These are phyloP conservation scores for Trichosporon ovoides DNA, from an alignment of 1,284 basidiomycete species.

Conservation along the genomic window DNA sequence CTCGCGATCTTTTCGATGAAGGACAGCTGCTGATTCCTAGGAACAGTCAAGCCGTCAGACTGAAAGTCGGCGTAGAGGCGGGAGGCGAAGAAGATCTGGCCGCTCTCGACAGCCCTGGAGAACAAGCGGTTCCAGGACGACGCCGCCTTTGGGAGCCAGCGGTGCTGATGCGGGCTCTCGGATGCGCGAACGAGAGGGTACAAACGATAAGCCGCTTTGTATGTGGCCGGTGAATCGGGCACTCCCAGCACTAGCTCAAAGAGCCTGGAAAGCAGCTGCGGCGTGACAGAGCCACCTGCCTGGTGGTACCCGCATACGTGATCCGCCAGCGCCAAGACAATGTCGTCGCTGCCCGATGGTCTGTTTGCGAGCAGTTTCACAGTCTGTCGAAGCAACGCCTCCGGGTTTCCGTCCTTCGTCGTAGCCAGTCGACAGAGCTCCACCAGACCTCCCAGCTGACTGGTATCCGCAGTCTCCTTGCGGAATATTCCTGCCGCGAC, in stretches of 20 bases:
- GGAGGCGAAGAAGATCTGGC: conserved; percentile 36
- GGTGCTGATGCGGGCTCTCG: background rate
- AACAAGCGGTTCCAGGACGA: conserved; percentile 28
- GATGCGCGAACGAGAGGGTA: conserved; percentile 16
- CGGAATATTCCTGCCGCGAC: background rate
- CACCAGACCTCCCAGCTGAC: background rate
- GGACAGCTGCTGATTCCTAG: conserved; percentile 17
- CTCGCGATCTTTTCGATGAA: conserved; percentile 29
- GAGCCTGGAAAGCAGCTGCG: conserved; percentile 6
- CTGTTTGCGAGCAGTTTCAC: background rate
- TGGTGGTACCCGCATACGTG: background rate
- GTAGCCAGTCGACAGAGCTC: background rate
- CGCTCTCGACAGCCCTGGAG: background rate
- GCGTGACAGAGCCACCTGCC: background rate
- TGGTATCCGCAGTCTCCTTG: background rate
- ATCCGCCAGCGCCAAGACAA: background rate
- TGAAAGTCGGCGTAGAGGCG: conserved; percentile 37
- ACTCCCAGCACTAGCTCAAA: conserved; percentile 13
- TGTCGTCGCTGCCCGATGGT: background rate
- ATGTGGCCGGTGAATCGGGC: conserved; percentile 16
- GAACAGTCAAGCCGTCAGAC: conserved; percentile 28
- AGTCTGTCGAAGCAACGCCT: background rate
- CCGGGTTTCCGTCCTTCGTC: background rate
- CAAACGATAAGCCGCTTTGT: conserved; percentile 19
- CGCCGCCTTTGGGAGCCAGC: background rate